Conservation (phyloP, 805 yeast genomes). For the Crinitomyces ghanaensis region DNA sequence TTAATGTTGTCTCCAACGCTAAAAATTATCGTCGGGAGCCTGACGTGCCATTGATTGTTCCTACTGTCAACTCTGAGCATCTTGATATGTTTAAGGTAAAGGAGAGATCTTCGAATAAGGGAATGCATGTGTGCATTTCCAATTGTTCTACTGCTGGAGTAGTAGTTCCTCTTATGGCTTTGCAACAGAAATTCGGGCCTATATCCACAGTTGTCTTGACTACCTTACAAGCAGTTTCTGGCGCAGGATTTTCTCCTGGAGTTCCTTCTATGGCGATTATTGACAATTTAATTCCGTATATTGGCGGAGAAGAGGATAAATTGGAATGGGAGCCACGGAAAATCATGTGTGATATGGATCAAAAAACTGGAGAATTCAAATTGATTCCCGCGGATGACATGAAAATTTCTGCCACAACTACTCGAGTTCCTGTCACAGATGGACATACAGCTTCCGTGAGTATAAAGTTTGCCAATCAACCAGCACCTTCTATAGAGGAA, state of each 20-base stretch:
- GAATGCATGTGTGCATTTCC: slow-evolving; percentile 87
- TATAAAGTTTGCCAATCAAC: slow-evolving; percentile 66
- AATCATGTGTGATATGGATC: slow-evolving; percentile 50
- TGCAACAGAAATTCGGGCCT: slow-evolving; percentile 83
- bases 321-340: slow-evolving; percentile 98
- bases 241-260: slow-evolving; percentile 98
- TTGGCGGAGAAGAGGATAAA: slow-evolving; percentile 95
- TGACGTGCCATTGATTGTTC: slow-evolving; percentile 87
- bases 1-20: slow-evolving; percentile 85
- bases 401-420: slow-evolving; percentile 90
- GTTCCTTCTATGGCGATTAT: slow-evolving; percentile 89
- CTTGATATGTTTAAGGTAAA: slow-evolving; percentile 53
- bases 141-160: slow-evolving; percentile 98
- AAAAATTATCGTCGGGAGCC: slow-evolving; percentile 85
- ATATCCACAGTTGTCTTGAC: slow-evolving; percentile 77
- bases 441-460: slow-evolving; percentile 97
- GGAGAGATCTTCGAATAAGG: slow-evolving; percentile 44
- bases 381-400: slow-evolving; percentile 56
- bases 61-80: slow-evolving; percentile 90
- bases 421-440: slow-evolving; percentile 92
- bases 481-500: slow-evolving; percentile 76
- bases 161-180: slow-evolving; percentile 94
- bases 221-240: slow-evolving; percentile 94
- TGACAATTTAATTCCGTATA: slow-evolving; percentile 91
- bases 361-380: slow-evolving; percentile 40